phyloP scores from a whole-genome alignment of 2,329 filamentous ascomycete genomes.

The Penicillium sp. region DNA sequence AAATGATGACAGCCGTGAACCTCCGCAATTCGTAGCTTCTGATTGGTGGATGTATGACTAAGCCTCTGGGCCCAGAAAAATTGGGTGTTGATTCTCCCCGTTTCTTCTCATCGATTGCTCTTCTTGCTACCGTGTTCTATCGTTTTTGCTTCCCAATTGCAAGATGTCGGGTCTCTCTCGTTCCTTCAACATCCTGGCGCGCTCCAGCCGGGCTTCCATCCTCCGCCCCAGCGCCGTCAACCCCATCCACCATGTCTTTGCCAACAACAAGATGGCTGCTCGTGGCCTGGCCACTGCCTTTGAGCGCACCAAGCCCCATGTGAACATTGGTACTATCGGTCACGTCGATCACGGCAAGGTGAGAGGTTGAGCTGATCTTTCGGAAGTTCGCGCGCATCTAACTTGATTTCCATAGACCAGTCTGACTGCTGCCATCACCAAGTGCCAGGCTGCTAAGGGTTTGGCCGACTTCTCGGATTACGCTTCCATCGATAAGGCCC shows the following conservation, averaged over 20 bases:
- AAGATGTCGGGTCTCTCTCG: constrained; percentile 81
- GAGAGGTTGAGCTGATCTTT: constrained; percentile 25
- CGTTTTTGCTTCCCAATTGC: constrained; percentile 35
- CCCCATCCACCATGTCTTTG: constrained; percentile 66
- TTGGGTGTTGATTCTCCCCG: constrained; percentile 31
- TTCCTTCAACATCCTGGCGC: constrained; percentile 74
- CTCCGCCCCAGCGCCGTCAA: constrained; percentile 67
- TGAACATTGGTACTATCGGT: constrained; percentile 98
- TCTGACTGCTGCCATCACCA: constrained; percentile 97
- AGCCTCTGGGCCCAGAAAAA: constrained; percentile 35
- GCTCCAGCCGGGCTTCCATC: constrained; percentile 75
- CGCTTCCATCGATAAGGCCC: constrained; percentile 97
- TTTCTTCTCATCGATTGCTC: constrained; percentile 27
- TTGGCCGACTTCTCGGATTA: constrained; percentile 95
- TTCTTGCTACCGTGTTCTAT: constrained; percentile 26
- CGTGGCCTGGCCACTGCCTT: constrained; percentile 66
- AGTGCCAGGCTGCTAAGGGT: constrained; percentile 94
- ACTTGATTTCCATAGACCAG: constrained; percentile 68
- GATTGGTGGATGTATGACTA: constrained; percentile 42
- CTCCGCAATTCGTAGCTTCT: constrained; percentile 10
- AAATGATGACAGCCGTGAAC: constrained; percentile 2
- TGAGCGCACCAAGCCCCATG: constrained; percentile 91
- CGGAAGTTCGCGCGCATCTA: constrained; percentile 5
- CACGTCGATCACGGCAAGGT: constrained; percentile 99
- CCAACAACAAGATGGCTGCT: constrained; percentile 44